Evolutionary conservation across 1,284 basidiomycete species (phyloP), one percentile per base, ranked within the genome.

Genomic region (Apiotrichum sp.): DNA sequence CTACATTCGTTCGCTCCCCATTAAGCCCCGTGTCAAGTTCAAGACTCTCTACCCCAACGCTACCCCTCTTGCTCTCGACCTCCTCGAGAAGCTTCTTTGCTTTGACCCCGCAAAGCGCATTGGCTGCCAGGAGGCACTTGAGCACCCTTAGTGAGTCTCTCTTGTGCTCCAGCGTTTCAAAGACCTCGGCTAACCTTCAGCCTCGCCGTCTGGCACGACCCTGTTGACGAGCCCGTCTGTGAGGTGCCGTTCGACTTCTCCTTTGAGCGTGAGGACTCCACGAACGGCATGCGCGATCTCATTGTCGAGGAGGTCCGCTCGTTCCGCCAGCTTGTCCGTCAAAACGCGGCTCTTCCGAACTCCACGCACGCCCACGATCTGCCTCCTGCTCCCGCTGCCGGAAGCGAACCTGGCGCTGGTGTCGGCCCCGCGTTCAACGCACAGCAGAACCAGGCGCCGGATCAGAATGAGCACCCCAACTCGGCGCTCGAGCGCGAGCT

Each of bases 41-140:
- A 81, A 85, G 44, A 87, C 86, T 35, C 81, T 98, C 36, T 98
- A 92, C 79, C 95, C 95, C 0, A 83, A 87, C 50, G 96, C 93
- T 4, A 95, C 96, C 70, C 91, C 93, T 0, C 81, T 89, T 16
- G 93, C 95, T 1, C 87, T 98, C 64, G 95, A 98, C 74, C 81
- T 99, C 16, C 82, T 98, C 51, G 84, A 86, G 41, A 87, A 91
- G 72, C 85, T 98, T 79, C 81, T 99, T 50, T 88, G 90, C 70
- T 99, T 98, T 71, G 96, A 98, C 73, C 96, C 96, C 16, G 87
- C 91, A 14, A 89, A 90, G 78, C 86, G 96, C 50, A 95, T 97
- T 74, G 89, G 86, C 55, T 98, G 96, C 75, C 90, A 97, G 68
- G 87, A 97, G 69, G 96, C 96, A 0, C 80, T 98, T 43, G 86